Conservation (phyloP, 192 early-diverging fungal genomes). For the Backusella macrospora region DNA sequence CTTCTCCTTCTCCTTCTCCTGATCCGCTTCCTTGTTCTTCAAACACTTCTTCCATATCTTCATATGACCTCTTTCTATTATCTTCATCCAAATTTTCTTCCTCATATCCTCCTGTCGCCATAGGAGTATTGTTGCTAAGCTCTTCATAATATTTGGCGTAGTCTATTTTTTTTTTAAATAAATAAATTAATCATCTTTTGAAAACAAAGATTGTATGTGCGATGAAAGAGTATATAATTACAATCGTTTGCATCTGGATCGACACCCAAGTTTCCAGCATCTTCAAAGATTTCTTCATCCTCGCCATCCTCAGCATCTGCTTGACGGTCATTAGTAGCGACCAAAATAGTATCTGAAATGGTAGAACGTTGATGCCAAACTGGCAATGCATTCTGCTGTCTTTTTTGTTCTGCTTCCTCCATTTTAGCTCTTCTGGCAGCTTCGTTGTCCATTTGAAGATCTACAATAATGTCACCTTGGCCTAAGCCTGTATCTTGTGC, state of each 20-base stretch:
- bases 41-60: constrained; percentile 22
- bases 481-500: constrained; percentile 66
- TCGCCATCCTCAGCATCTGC: constrained; percentile 34
- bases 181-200: too few species aligned
- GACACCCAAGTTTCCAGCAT: constrained; percentile 39
- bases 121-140: constrained; percentile 34
- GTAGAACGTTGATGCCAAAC: constrained; percentile 80
- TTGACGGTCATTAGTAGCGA: constrained; percentile 43
- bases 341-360: constrained; percentile 55
- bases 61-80: not conserved
- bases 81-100: constrained; percentile 27
- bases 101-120: constrained; percentile 19
- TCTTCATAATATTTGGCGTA: constrained; percentile 35
- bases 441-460: constrained; percentile 71
- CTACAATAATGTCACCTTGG: constrained; percentile 70
- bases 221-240: constrained; percentile 35
- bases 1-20: constrained; percentile 15
- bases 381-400: constrained; percentile 76
- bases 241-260: constrained; percentile 50
- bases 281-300: constrained; percentile 41
- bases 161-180: constrained; percentile 20
- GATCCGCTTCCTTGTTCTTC: constrained; percentile 37
- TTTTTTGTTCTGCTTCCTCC: constrained; percentile 65
- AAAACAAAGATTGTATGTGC: too few species aligned
- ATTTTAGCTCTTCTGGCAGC: constrained; percentile 67